Percentiles rank a stretch among this genome's conserved stretches.
Evolutionary conservation across 768 basidiomycete genomes (phyloP).

Genomic region (Pluteus cervinus): DNA sequence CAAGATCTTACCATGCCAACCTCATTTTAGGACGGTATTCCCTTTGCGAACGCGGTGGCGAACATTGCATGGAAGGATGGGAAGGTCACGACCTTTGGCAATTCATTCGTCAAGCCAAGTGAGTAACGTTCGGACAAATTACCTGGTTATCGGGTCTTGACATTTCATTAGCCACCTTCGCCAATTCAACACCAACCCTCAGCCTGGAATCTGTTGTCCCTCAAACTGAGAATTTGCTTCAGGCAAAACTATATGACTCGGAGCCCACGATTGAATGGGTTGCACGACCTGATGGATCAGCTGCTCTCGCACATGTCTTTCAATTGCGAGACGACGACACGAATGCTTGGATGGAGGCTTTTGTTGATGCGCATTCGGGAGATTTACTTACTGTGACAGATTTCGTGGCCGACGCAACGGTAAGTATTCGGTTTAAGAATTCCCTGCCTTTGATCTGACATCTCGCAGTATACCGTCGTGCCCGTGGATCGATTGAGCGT

Average conservation of each 20-base stretch:
- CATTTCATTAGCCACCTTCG: slow-evolving; percentile 22
- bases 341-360: slow-evolving; percentile 51
- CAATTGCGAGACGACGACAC: slow-evolving; percentile 26
- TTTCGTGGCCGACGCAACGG: slow-evolving; percentile 39
- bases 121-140: slow-evolving; percentile 11
- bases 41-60: slow-evolving; percentile 31
- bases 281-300: slow-evolving; percentile 29
- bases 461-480: slow-evolving; percentile 33
- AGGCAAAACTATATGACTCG: slow-evolving; percentile 32
- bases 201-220: slow-evolving; percentile 28
- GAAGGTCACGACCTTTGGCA: slow-evolving; percentile 26
- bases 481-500: slow-evolving; percentile 39
- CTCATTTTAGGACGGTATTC: slow-evolving; percentile 20
- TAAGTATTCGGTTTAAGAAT: no score
- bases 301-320: slow-evolving; percentile 34
- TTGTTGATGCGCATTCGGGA: slow-evolving; percentile 48
- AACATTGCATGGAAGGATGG: slow-evolving; percentile 27
- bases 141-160: background rate
- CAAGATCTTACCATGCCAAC: background rate
- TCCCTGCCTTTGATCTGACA: background rate
- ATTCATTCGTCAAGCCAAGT: slow-evolving; percentile 25
- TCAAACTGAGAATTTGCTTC: slow-evolving; percentile 27
- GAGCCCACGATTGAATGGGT: slow-evolving; percentile 37
- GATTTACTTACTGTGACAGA: slow-evolving; percentile 44
- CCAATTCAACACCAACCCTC: slow-evolving; percentile 33